These are phyloP conservation scores for Cenchrus americanus DNA, from an alignment of 176 grass and related monocot species.

Conservation along the genomic window DNA sequence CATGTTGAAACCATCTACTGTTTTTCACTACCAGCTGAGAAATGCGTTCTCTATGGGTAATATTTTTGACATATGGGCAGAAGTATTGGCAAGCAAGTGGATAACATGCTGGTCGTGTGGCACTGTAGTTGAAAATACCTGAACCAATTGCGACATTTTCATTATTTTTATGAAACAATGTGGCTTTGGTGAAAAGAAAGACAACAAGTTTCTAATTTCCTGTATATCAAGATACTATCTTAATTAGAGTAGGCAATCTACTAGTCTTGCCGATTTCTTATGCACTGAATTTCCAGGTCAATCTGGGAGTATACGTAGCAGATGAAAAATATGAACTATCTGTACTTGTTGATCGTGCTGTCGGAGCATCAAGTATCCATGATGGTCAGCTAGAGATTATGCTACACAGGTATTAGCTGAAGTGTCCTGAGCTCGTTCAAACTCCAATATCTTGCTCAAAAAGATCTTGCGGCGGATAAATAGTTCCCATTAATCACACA, in stretches of 20 bases:
- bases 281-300: slow-evolving; percentile 57
- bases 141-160: background rate
- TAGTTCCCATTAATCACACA: background rate
- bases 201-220: background rate
- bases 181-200: background rate
- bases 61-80: background rate
- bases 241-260: background rate
- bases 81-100: background rate
- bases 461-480: background rate
- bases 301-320: slow-evolving; percentile 71
- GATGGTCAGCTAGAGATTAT: slow-evolving; percentile 93
- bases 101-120: background rate
- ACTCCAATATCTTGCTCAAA: background rate
- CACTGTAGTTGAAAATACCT: background rate
- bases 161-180: background rate
- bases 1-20: background rate
- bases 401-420: slow-evolving; percentile 74
- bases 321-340: slow-evolving; percentile 86
- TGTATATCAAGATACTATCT: background rate
- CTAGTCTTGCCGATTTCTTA: slow-evolving; percentile 19
- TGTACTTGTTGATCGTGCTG: slow-evolving; percentile 81
- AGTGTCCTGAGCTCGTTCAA: background rate
- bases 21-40: background rate
- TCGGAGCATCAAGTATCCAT: slow-evolving; percentile 89
- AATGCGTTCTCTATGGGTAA: background rate